Conservation (phyloP, 495 filamentous ascomycete species). For the Tuber calosporum region DNA sequence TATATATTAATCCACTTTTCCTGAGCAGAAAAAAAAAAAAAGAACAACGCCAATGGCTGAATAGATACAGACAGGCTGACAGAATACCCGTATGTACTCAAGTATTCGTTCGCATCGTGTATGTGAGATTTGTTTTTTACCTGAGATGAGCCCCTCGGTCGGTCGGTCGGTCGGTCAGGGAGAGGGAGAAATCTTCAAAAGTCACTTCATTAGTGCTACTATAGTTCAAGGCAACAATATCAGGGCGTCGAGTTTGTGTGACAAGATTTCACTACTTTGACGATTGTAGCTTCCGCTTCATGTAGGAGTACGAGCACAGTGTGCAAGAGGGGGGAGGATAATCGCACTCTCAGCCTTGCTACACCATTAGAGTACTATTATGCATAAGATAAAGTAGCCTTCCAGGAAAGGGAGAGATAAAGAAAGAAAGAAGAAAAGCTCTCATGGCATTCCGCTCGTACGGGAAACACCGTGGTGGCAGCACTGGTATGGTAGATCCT, state of each 20-base stretch:
- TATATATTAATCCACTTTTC: slow-evolving; percentile 3
- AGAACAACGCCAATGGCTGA: background rate
- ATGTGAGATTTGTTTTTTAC: background rate
- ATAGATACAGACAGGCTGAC: background rate
- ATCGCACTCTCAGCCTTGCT: background rate
- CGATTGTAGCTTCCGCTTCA: background rate
- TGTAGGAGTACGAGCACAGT: background rate
- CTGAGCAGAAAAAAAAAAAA: background rate
- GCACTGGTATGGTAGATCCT: background rate
- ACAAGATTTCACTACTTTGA: background rate
- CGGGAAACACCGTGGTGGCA: background rate
- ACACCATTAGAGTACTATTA: background rate
- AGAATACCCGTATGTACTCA: slow-evolving; percentile 3
- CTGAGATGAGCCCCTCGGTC: background rate
- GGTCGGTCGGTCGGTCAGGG: background rate
- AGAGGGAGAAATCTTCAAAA: background rate
- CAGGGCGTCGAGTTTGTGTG: background rate
- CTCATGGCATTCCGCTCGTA: background rate
- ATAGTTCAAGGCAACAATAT: background rate
- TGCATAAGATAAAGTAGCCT: background rate
- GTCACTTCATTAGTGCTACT: background rate
- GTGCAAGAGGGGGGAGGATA: background rate
- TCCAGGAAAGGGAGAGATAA: background rate
- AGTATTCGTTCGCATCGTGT: background rate
- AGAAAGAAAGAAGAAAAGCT: background rate